Evolutionary conservation across 2,329 filamentous ascomycete genomes (phyloP).

Genomic region (Byssoonygena ceratinophila): DNA sequence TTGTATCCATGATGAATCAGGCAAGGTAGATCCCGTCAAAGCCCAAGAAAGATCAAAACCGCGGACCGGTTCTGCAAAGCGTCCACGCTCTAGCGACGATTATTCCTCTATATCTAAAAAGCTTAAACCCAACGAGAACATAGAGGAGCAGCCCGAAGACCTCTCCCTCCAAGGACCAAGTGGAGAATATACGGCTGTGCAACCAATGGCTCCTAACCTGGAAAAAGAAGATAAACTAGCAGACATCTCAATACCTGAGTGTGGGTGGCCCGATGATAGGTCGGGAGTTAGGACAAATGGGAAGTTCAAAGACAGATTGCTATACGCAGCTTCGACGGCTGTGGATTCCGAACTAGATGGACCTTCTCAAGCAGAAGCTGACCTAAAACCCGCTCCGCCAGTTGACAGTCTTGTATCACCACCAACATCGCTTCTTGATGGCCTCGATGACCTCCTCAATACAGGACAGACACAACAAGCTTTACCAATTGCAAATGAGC

Average conservation of each 20-base stretch:
- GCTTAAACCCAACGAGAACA: slow-evolving; percentile 30
- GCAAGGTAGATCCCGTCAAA: slow-evolving; percentile 54
- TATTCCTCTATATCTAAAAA: slow-evolving; percentile 20
- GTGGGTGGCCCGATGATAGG: not conserved
- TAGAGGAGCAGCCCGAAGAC: slow-evolving; percentile 12
- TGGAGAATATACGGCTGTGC: not conserved
- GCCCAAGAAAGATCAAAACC: slow-evolving; percentile 52
- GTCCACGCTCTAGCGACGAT: slow-evolving; percentile 40
- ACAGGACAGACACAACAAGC: slow-evolving; percentile 22
- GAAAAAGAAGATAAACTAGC: not conserved
- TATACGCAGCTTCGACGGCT: slow-evolving; percentile 29
- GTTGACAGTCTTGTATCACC: slow-evolving; percentile 36
- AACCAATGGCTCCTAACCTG: not conserved
- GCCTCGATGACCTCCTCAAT: slow-evolving; percentile 27
- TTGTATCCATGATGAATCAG: slow-evolving; percentile 56
- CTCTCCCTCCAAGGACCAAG: slow-evolving; percentile 20
- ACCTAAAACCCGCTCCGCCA: slow-evolving; percentile 20
- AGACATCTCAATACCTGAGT: no score
- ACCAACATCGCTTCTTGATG: slow-evolving; percentile 36
- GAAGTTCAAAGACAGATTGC: slow-evolving; percentile 19
- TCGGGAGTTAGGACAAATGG: slow-evolving; percentile 15
- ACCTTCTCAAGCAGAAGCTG: slow-evolving; percentile 16
- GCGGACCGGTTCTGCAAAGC: slow-evolving; percentile 46
- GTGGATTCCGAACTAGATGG: slow-evolving; percentile 28
- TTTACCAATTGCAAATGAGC: slow-evolving; percentile 18